Conservation (phyloP, 176 grass and related monocot species). For the Typha latifolia region DNA sequence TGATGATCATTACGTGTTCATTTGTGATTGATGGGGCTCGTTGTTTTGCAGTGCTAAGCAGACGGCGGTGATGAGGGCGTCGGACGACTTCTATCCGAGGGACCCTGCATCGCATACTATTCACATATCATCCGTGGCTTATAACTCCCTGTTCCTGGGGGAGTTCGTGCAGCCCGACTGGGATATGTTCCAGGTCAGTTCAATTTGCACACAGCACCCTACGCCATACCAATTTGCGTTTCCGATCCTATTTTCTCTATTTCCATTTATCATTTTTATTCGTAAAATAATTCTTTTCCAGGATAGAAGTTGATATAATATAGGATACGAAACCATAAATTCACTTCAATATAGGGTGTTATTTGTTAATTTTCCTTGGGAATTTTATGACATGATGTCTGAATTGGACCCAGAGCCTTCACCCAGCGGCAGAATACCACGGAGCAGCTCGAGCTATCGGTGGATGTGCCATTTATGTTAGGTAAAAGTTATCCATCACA, state of each 20-base stretch:
- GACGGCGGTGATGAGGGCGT: conserved; percentile 61
- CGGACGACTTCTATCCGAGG: conserved; percentile 82
- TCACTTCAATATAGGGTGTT: too few relatives aligned
- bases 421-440: conserved; percentile 82
- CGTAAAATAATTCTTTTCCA: too few relatives aligned
- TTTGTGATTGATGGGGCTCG: not conserved
- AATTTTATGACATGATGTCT: not conserved
- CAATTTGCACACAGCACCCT: too few relatives aligned
- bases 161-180: conserved; percentile 94
- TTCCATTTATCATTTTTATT: too few relatives aligned
- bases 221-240: too few relatives aligned
- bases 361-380: too few relatives aligned
- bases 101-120: conserved; percentile 79
- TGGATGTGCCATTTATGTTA: conserved; percentile 53
- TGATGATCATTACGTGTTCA: too few relatives aligned
- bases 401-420: conserved; percentile 32
- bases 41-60: conserved; percentile 29
- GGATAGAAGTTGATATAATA: too few relatives aligned
- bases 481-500: conserved; percentile 10
- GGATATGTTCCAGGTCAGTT: conserved; percentile 79
- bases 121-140: conserved; percentile 60
- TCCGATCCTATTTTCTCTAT: too few relatives aligned
- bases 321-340: too few relatives aligned
- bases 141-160: conserved; percentile 76
- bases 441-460: conserved; percentile 58